Percentiles rank a stretch among this genome's conserved stretches.
Conservation (phyloP, 176 grass and related monocot genomes). For the Zea mays region Zm-B73-REFERENCE-NAM-5.0 NC_050097.1:212686001-212686500, state of each 20-base stretch:
- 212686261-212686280: neutral
- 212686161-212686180: neutral
- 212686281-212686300: neutral
- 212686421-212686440: slow-evolving; percentile 24
- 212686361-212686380: neutral
- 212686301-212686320: slow-evolving; percentile 20
- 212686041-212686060: no score
- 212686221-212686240: slow-evolving; percentile 9
- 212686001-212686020: no score
- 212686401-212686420: neutral
- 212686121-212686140: neutral
- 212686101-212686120: neutral
- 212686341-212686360: neutral
- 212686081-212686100: neutral
- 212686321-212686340: slow-evolving; percentile 12
- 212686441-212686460: slow-evolving; percentile 19
- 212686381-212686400: neutral
- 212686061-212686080: no score
- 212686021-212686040: no score
- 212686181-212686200: slow-evolving; percentile 3
- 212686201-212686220: neutral
- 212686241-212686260: slow-evolving; percentile 27
- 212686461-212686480: neutral
- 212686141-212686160: slow-evolving; percentile 12
- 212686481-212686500: neutral